Percentiles rank a stretch among this genome's conserved stretches.
phyloP scores from a whole-genome alignment of 2,329 filamentous ascomycete genomes.

The Paraphoma sp. region DNA sequence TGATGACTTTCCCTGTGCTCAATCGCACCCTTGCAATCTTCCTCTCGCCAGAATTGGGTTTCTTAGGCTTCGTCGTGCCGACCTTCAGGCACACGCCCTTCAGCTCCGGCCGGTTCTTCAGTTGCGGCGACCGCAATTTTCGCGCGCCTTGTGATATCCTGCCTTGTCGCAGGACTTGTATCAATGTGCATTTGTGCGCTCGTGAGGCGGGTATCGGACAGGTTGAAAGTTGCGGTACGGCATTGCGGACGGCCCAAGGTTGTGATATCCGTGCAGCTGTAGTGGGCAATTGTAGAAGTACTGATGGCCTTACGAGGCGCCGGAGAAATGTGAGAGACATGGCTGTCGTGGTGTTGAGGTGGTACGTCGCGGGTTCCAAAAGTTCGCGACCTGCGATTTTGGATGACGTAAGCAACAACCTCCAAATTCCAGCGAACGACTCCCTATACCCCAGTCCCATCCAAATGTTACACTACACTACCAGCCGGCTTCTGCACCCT shows the following conservation, averaged over 20 bases:
- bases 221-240: constrained; percentile 22
- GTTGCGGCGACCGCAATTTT: constrained; percentile 85
- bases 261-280: constrained; percentile 18
- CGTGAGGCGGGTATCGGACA: constrained; percentile 50
- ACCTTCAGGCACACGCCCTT: constrained; percentile 98
- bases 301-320: constrained; percentile 46
- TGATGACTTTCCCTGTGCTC: constrained; percentile 85
- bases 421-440: not conserved
- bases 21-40: constrained; percentile 93
- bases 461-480: no score
- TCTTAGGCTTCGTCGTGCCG: constrained; percentile 93
- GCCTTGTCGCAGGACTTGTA: constrained; percentile 69
- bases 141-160: constrained; percentile 80
- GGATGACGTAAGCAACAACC: constrained; percentile 5
- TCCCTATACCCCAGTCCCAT: not conserved
- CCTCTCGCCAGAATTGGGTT: constrained; percentile 96
- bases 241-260: constrained; percentile 30
- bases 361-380: constrained; percentile 10
- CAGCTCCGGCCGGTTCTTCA: constrained; percentile 77
- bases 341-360: constrained; percentile 13
- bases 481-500: no score
- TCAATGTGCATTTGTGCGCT: constrained; percentile 54
- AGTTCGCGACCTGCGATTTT: constrained; percentile 15
- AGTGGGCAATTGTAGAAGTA: constrained; percentile 23
- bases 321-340: constrained; percentile 51